Percentiles rank a stretch among this genome's conserved stretches.
Evolutionary conservation across 495 filamentous ascomycete genomes (phyloP).

Genomic region (Ramalina intermedia): DNA sequence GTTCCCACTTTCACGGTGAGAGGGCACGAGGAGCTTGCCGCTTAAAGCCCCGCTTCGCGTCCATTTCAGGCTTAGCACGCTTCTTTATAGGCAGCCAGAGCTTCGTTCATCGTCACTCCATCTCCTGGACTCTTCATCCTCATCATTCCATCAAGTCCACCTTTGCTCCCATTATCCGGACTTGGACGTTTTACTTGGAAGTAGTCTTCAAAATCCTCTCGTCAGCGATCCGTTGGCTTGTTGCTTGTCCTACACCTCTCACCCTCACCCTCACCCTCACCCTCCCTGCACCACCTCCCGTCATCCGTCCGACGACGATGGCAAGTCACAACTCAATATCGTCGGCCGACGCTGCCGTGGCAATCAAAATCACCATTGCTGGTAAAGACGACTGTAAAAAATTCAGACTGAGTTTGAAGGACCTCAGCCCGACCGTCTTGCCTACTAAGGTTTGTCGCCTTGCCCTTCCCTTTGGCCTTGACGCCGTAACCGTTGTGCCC

Average conservation of each 20-base stretch:
- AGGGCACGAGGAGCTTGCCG: no score
- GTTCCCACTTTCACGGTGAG: no score
- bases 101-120: not conserved
- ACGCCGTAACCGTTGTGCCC: not conserved
- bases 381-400: conserved; percentile 47
- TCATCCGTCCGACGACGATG: conserved; percentile 24
- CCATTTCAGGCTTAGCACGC: no score
- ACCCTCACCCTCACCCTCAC: not conserved
- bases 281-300: conserved; percentile 3
- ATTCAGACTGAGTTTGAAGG: conserved; percentile 79
- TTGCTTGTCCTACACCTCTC: not conserved
- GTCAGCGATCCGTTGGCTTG: not conserved
- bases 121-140: not conserved
- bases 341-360: conserved; percentile 60
- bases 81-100: not conserved
- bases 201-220: no score
- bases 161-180: no score
- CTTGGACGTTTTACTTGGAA: no score
- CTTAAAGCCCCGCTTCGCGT: no score
- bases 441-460: conserved; percentile 68
- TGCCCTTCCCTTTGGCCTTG: conserved; percentile 2
- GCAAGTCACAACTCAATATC: conserved; percentile 28
- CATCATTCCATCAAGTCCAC: conserved; percentile 7
- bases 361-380: conserved; percentile 68
- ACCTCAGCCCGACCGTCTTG: conserved; percentile 62